Evolutionary conservation across 1,284 basidiomycete genomes (phyloP).

Genomic region (Filobasidium uniguttulatum): DNA sequence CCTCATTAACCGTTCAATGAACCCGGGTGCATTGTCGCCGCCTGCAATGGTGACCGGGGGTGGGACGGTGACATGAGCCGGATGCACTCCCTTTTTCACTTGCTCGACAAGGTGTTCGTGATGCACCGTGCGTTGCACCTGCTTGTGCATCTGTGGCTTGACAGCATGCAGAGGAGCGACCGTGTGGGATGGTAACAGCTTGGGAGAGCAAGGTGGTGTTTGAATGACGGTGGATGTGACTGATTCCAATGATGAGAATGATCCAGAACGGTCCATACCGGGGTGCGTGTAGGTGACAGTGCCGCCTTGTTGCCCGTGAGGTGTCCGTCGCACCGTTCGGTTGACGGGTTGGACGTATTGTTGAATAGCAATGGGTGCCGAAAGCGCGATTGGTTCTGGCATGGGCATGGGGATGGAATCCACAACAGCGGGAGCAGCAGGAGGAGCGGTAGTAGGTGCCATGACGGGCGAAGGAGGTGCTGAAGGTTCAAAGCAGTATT

Average conservation of each 20-base stretch:
- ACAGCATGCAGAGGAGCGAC: not conserved
- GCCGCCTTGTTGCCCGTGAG: slow-evolving; percentile 19
- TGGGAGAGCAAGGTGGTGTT: slow-evolving; percentile 7
- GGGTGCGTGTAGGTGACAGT: slow-evolving; percentile 25
- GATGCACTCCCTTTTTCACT: slow-evolving; percentile 3
- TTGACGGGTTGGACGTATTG: not conserved
- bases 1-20: slow-evolving; percentile 1
- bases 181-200: slow-evolving; percentile 2
- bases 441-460: slow-evolving; percentile 25
- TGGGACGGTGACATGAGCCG: slow-evolving; percentile 13
- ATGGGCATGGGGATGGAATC: slow-evolving; percentile 6
- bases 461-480: slow-evolving; percentile 20
- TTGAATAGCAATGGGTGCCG: not conserved
- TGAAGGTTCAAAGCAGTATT: slow-evolving; percentile 28
- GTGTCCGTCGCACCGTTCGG: not conserved
- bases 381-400: slow-evolving; percentile 4
- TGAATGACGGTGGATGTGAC: slow-evolving; percentile 17
- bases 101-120: slow-evolving; percentile 3
- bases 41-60: slow-evolving; percentile 21
- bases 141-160: not conserved
- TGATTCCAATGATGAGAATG: slow-evolving; percentile 34
- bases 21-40: not conserved
- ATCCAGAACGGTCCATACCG: slow-evolving; percentile 34
- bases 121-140: slow-evolving; percentile 3
- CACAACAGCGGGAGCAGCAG: slow-evolving; percentile 16